Evolutionary conservation across 805 yeast genomes (phyloP).

Genomic region (Starmera pachycereana): DNA sequence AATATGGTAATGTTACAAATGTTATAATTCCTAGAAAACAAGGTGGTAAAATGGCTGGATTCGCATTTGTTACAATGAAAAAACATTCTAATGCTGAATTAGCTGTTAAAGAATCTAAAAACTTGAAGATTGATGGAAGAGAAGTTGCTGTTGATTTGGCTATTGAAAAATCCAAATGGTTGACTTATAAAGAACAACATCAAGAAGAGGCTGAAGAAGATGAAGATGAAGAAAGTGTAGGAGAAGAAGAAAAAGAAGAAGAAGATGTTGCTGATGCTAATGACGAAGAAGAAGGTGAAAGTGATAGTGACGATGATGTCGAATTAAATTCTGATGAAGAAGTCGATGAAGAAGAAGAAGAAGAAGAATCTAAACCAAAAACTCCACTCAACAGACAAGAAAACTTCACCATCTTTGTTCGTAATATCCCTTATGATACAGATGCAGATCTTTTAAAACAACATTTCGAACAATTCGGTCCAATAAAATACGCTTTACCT

Average conservation of each 20-base stretch:
- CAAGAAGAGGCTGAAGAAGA: slow-evolving; percentile 29
- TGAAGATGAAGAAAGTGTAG: slow-evolving; percentile 31
- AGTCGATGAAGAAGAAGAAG: slow-evolving; percentile 23
- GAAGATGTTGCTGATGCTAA: slow-evolving; percentile 24
- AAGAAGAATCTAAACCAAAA: slow-evolving; percentile 22
- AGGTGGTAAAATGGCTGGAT: slow-evolving; percentile 88
- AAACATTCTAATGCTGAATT: slow-evolving; percentile 64
- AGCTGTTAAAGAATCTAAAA: slow-evolving; percentile 69
- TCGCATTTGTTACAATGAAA: slow-evolving; percentile 89
- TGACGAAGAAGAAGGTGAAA: slow-evolving; percentile 19
- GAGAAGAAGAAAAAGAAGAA: slow-evolving; percentile 22
- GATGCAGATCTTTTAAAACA: slow-evolving; percentile 66
- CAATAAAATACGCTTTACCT: slow-evolving; percentile 86
- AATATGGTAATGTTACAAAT: slow-evolving; percentile 80
- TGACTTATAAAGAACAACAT: slow-evolving; percentile 36
- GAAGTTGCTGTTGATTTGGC: slow-evolving; percentile 93
- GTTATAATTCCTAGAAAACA: slow-evolving; percentile 81
- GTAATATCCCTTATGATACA: slow-evolving; percentile 93
- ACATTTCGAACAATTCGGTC: slow-evolving; percentile 77
- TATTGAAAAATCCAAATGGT: slow-evolving; percentile 80
- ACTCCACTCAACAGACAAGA: slow-evolving; percentile 52
- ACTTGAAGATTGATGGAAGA: slow-evolving; percentile 78
- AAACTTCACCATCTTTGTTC: slow-evolving; percentile 66
- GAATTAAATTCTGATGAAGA: slow-evolving; percentile 19
- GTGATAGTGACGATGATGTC: slow-evolving; percentile 16